Evolutionary conservation across 2,329 filamentous ascomycete species (phyloP).

Genomic region (Fusarium keratoplasticum): DNA sequence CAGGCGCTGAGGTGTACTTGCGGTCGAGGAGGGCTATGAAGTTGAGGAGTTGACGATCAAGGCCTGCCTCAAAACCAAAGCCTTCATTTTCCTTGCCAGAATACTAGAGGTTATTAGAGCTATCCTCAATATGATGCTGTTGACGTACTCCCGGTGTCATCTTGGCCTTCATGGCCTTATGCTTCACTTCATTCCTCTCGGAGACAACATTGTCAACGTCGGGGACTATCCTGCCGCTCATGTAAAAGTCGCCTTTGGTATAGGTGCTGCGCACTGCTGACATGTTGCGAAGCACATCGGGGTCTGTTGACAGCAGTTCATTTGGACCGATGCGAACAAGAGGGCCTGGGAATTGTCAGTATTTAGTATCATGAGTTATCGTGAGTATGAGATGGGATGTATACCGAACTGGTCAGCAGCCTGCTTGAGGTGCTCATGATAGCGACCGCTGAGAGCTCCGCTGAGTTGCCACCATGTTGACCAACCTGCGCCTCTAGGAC

Average conservation of each 20-base stretch:
- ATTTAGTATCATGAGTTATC: neutral
- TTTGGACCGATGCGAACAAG: constrained; percentile 58
- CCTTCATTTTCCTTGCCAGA: constrained; percentile 61
- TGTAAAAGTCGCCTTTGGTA: constrained; percentile 57
- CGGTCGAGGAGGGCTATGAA: constrained; percentile 59
- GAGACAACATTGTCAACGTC: constrained; percentile 66
- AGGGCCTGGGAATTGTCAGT: constrained; percentile 38
- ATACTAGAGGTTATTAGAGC: constrained; percentile 52
- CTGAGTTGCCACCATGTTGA: constrained; percentile 47
- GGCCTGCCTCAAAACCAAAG: constrained; percentile 54
- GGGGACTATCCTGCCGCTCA: constrained; percentile 63
- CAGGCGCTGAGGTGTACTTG: constrained; percentile 58
- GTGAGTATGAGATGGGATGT: neutral
- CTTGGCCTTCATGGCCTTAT: constrained; percentile 57
- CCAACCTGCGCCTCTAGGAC: constrained; percentile 42
- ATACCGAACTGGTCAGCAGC: constrained; percentile 43
- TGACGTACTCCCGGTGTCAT: constrained; percentile 57
- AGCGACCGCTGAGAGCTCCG: constrained; percentile 42
- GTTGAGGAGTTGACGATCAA: constrained; percentile 52
- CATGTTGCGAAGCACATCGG: constrained; percentile 53
- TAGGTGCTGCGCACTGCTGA: constrained; percentile 52
- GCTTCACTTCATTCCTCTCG: constrained; percentile 58
- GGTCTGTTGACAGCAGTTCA: constrained; percentile 54
- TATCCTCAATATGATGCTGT: neutral
- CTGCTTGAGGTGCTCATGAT: constrained; percentile 43